Base-by-base conservation (phyloP, 192 early-diverging fungal species). In the Chytriomyces confervae region DNA sequence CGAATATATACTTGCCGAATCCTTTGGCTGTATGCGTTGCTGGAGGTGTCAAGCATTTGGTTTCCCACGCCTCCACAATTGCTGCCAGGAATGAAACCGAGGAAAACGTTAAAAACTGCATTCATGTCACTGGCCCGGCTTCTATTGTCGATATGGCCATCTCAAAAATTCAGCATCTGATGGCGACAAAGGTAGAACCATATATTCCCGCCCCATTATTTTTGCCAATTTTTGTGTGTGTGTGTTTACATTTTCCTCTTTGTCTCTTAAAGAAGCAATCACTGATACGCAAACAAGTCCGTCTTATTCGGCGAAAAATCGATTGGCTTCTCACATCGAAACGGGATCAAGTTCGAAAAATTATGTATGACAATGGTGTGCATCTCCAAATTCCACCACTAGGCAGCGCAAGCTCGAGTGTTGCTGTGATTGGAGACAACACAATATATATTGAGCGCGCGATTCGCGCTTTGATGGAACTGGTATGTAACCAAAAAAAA, bases 301-400 rank as follows among this genome's bases (percentile, higher is more conserved):
- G 57, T 20, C 84, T 87, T 62, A 76, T 91, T 8, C 90, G 91
- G 8, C 86, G 92, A 43, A 95, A 95, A 72, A 75, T 94, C 75
- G 94, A 95, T 76, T 95, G 93, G 93, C 84, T 95, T 78, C 77
- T 91, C 36, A 82, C 88, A 13, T 86, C 89, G 70, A 79, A 89
- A 46, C 89, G 86, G 47, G 88, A 91, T 65, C 82, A 89, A 50
- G 72, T 95, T 8, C 77, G 81, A 18, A 83, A 88, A 72, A 92
- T 95, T 68, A 93, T 93, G 91, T 78, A 81, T 47, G 92, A 95
- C 77, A 95, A 95, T 85, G 93, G 87, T 47, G 83, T 89, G 18
- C 84, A 89, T 66, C 79, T 94, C 61, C 67, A 81, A 18, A 84
- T 93, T 47, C 92, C 94, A 7, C 72, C 85, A 5, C 79, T 93